Percentiles rank a stretch among this genome's conserved stretches.
Evolutionary conservation across 768 basidiomycete genomes (phyloP).

Genomic region (Lyophyllum shimeji): DNA sequence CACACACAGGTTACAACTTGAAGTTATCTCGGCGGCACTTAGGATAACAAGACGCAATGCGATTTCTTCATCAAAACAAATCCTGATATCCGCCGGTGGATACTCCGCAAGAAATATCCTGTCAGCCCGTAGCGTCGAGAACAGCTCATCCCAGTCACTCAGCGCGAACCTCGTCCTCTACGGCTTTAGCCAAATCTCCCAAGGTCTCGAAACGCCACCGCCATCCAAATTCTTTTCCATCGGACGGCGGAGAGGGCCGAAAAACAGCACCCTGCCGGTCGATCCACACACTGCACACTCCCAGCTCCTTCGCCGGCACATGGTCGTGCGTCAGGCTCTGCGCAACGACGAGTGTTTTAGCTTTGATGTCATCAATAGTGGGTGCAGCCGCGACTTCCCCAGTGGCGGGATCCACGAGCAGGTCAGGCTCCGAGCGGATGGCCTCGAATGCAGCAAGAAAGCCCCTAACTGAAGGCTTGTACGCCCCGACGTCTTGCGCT

Average conservation of each 20-base stretch:
- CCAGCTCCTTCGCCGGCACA: slow-evolving; percentile 55
- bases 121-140: too few species aligned
- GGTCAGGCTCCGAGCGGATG: slow-evolving; percentile 36
- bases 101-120: too few species aligned
- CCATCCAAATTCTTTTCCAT: slow-evolving; percentile 37
- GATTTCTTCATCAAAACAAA: too few species aligned
- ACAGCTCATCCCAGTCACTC: not conserved
- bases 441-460: slow-evolving; percentile 50
- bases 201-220: slow-evolving; percentile 59
- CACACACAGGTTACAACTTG: too few species aligned
- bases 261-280: slow-evolving; percentile 49
- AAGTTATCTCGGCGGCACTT: too few species aligned
- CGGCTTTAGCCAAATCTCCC: slow-evolving; percentile 58
- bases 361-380: slow-evolving; percentile 32
- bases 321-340: slow-evolving; percentile 70
- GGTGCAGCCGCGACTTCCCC: slow-evolving; percentile 15
- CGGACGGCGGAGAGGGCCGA: slow-evolving; percentile 26
- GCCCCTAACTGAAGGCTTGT: slow-evolving; percentile 64
- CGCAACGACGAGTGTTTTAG: slow-evolving; percentile 62
- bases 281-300: slow-evolving; percentile 66
- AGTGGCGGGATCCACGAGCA: slow-evolving; percentile 25
- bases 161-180: slow-evolving; percentile 37
- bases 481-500: slow-evolving; percentile 70
- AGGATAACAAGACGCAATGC: too few species aligned
- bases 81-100: too few species aligned